Evolutionary conservation across 2,329 filamentous ascomycete species (phyloP).

Genomic region (Phoma sp.): DNA sequence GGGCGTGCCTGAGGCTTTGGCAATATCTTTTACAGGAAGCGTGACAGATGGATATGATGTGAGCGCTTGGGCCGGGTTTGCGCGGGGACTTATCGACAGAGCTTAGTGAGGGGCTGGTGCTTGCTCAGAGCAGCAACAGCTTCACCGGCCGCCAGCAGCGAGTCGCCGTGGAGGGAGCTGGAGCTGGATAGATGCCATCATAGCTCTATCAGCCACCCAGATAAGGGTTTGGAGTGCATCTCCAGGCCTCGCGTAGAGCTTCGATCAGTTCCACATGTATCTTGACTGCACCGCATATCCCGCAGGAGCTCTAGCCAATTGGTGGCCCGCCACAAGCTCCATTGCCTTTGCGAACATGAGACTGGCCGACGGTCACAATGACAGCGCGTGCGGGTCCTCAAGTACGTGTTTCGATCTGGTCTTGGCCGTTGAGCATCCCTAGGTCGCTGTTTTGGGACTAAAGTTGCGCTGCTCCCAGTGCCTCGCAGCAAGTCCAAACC

Average conservation of each 20-base stretch:
- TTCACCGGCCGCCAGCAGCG: constrained; percentile 6
- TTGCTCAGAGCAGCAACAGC: constrained; percentile 11
- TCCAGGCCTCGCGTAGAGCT: neutral
- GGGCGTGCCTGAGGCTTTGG: constrained; percentile 20
- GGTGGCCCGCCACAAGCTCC: constrained; percentile 26
- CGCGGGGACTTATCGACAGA: constrained; percentile 16
- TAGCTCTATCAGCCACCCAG: constrained; percentile 3
- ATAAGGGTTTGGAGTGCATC: constrained; percentile 8
- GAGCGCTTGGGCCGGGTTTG: constrained; percentile 10
- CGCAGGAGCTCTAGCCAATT: constrained; percentile 34
- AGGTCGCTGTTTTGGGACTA: constrained; percentile 34
- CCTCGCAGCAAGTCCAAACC: constrained; percentile 18
- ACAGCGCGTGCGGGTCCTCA: constrained; percentile 21
- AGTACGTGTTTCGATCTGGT: constrained; percentile 25
- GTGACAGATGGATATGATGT: constrained; percentile 19
- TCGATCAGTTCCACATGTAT: constrained; percentile 4
- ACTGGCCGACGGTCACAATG: constrained; percentile 26
- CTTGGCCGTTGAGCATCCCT: constrained; percentile 26
- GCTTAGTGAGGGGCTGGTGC: constrained; percentile 15
- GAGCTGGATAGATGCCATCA: constrained; percentile 9
- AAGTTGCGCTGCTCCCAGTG: constrained; percentile 27
- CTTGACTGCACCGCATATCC: constrained; percentile 10
- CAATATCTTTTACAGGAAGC: constrained; percentile 22
- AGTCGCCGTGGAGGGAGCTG: constrained; percentile 3
- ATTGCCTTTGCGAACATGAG: constrained; percentile 33